phyloP scores from a whole-genome alignment of 2,329 filamentous ascomycete genomes.

The Diaporthe longicolla region DNA sequence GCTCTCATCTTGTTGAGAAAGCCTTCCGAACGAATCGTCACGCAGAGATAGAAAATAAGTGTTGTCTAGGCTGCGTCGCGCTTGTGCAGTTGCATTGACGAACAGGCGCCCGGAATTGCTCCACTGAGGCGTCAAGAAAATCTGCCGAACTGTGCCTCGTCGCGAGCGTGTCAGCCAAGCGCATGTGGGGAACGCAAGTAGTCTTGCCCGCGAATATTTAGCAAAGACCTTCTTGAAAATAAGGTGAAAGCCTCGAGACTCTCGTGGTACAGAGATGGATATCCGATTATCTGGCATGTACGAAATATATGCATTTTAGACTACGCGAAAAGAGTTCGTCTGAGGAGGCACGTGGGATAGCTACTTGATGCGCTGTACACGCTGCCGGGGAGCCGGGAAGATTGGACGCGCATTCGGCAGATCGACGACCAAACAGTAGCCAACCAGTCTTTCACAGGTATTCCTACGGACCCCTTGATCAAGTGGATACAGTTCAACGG shows the following conservation, averaged over 20 bases:
- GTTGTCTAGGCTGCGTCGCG: not conserved
- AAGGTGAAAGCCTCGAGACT: not conserved
- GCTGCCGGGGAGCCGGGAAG: conserved; percentile 8
- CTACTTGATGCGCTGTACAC: not conserved
- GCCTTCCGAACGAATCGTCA: conserved; percentile 24
- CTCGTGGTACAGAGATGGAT: not conserved
- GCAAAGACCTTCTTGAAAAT: not conserved
- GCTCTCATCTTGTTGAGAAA: conserved; percentile 13
- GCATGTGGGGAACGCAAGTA: not conserved
- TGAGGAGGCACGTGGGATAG: not conserved
- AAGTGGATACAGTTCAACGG: not conserved
- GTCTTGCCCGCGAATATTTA: not conserved
- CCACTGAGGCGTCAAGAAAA: conserved; percentile 27
- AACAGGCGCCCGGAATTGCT: conserved; percentile 14
- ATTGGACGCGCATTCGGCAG: conserved; percentile 9
- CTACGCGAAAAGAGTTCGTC: not conserved
- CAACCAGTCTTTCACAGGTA: conserved; percentile 9
- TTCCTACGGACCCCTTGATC: not conserved
- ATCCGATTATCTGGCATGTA: not conserved
- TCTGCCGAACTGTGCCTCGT: not conserved
- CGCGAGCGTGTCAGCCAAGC: conserved; percentile 11
- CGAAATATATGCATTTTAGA: not conserved
- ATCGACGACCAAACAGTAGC: conserved; percentile 10
- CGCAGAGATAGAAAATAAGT: not conserved
- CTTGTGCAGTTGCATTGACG: conserved; percentile 28